A percentile compares a stretch with the other conserved stretches of the same genome.
Conservation (phyloP, 2,329 filamentous ascomycete species). For the Xylaria digitata region DNA sequence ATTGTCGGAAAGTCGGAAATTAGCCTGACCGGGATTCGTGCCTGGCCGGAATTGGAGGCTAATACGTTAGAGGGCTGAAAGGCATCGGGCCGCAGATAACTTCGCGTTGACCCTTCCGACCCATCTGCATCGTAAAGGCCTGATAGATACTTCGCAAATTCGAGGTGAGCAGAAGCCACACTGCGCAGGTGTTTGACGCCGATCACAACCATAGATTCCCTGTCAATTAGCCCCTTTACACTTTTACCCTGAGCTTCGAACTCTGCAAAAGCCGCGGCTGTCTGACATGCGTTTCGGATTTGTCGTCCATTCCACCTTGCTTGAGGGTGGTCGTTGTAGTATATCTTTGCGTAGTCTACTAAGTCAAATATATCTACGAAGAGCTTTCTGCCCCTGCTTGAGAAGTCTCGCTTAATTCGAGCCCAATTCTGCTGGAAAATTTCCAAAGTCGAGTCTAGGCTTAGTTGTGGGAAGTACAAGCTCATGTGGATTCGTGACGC, state of each 20-base stretch:
- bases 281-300: conserved; percentile 45
- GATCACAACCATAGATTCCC: conserved; percentile 33
- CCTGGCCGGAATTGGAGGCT: too few relatives aligned
- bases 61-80: too few relatives aligned
- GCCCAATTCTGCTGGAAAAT: conserved; percentile 37
- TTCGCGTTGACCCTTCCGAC: too few relatives aligned
- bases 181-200: conserved; percentile 37
- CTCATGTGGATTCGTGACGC: conserved; percentile 52
- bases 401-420: conserved; percentile 29
- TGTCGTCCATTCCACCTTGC: conserved; percentile 43
- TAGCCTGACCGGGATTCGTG: too few relatives aligned
- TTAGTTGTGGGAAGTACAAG: conserved; percentile 49
- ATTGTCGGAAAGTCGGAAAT: too few relatives aligned
- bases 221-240: conserved; percentile 21
- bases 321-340: too few relatives aligned
- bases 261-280: conserved; percentile 40
- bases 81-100: too few relatives aligned
- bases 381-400: conserved; percentile 3
- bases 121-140: neutral
- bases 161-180: conserved; percentile 40
- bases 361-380: conserved; percentile 2
- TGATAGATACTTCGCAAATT: conserved; percentile 31
- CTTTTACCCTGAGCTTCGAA: conserved; percentile 40
- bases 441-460: conserved; percentile 26
- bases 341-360: neutral